Percentiles rank a stretch among this genome's conserved stretches.
Evolutionary conservation across 352 stramenopile genomes (phyloP).

Genomic region (Globisporangium sylvaticum): DNA sequence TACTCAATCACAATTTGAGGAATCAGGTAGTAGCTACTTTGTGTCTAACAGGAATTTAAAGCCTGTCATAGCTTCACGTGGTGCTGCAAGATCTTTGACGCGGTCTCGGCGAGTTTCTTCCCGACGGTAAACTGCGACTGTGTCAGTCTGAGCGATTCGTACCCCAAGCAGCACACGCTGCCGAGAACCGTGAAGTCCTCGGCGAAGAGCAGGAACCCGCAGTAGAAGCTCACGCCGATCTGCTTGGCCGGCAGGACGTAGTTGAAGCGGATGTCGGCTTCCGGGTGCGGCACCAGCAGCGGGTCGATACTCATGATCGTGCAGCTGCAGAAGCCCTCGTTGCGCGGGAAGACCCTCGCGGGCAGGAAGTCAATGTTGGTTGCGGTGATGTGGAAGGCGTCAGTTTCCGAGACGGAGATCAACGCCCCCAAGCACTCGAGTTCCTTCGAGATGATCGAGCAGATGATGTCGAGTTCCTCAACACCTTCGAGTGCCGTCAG

Average conservation of each 20-base stretch:
- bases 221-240: conserved; percentile 55
- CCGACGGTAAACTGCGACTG: conserved; percentile 54
- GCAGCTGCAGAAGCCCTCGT: conserved; percentile 17
- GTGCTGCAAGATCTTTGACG: conserved; percentile 29
- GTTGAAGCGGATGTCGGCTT: conserved; percentile 15
- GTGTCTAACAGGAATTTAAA: too few relatives aligned
- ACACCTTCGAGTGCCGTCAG: not conserved
- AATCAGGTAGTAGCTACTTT: too few relatives aligned
- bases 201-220: conserved; percentile 56
- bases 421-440: conserved; percentile 10
- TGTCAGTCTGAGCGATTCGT: conserved; percentile 40
- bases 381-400: conserved; percentile 9
- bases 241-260: not conserved
- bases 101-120: conserved; percentile 44
- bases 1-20: too few relatives aligned
- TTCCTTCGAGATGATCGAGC: conserved; percentile 9
- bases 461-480: conserved; percentile 18
- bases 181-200: conserved; percentile 47
- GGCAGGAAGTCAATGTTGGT: conserved; percentile 12
- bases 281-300: conserved; percentile 15
- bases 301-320: conserved; percentile 14
- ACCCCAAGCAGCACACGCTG: conserved; percentile 54
- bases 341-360: conserved; percentile 6
- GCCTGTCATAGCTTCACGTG: not conserved
- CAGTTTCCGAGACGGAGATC: conserved; percentile 10